Percentiles rank a stretch among this genome's conserved stretches.
These are phyloP conservation scores for Aspergillus brunneoviolaceus DNA, from an alignment of 2,329 filamentous ascomycete genomes.

Conservation along the genomic window DNA sequence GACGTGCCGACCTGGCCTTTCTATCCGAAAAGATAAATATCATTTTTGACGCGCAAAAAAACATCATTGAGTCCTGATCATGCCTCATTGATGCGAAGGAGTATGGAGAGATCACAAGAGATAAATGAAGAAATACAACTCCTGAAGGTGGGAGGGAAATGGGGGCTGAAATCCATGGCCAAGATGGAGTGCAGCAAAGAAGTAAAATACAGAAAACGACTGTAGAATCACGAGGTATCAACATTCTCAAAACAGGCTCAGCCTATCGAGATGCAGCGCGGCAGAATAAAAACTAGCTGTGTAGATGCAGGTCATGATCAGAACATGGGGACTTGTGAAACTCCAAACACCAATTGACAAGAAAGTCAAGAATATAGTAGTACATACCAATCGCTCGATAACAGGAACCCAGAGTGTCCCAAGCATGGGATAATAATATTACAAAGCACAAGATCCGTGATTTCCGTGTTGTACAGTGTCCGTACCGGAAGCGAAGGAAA, in stretches of 20 bases:
- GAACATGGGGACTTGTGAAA: background rate
- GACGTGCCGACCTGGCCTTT: background rate
- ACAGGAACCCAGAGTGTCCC: slow-evolving; percentile 5
- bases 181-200: background rate
- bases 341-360: background rate
- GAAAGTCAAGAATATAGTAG: slow-evolving; percentile 10
- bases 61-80: background rate
- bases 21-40: background rate
- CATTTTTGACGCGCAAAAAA: background rate
- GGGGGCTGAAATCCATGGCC: background rate
- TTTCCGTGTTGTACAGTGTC: slow-evolving; percentile 7
- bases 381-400: slow-evolving; percentile 17
- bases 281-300: slow-evolving; percentile 7
- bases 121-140: background rate
- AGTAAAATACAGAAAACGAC: background rate
- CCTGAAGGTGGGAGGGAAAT: background rate
- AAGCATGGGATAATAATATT: slow-evolving; percentile 21
- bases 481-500: slow-evolving; percentile 2
- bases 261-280: slow-evolving; percentile 4
- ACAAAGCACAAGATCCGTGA: slow-evolving; percentile 16
- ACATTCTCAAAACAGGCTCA: slow-evolving; percentile 5
- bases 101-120: background rate
- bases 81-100: background rate
- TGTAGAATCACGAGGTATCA: background rate
- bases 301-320: slow-evolving; percentile 9